Percentiles rank a stretch among this genome's conserved stretches.
Evolutionary conservation across 23 red algal species (phyloP).

Genomic region (Pyropia yezoensis): DNA sequence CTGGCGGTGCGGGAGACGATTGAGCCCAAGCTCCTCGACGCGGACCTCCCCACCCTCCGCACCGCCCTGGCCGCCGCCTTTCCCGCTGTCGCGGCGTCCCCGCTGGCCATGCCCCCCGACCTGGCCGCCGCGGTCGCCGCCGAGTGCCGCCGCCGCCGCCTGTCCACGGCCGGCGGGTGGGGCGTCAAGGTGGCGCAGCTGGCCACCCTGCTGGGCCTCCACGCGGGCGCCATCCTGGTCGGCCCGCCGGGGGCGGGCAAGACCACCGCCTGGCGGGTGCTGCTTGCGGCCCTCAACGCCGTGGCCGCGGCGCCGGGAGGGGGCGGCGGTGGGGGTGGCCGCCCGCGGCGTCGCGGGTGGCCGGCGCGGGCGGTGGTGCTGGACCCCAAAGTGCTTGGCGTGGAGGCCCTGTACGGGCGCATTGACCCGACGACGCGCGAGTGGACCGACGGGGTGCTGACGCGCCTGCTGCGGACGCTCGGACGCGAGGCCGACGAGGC

Average conservation of each 20-base stretch:
- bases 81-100: slow-evolving; percentile 2
- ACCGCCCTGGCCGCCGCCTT: slow-evolving; percentile 11
- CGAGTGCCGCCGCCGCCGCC: slow-evolving; percentile 7
- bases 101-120: slow-evolving; percentile 13
- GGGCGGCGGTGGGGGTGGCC: slow-evolving; percentile 29
- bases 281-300: slow-evolving; percentile 24
- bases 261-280: slow-evolving; percentile 37
- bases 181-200: slow-evolving; percentile 47
- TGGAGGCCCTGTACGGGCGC: slow-evolving; percentile 34
- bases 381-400: slow-evolving; percentile 46
- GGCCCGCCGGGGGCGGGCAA: slow-evolving; percentile 49
- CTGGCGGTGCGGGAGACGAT: slow-evolving; percentile 38
- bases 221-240: slow-evolving; percentile 39
- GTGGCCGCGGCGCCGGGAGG: neutral
- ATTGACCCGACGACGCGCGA: slow-evolving; percentile 55
- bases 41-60: slow-evolving; percentile 23
- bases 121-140: slow-evolving; percentile 5
- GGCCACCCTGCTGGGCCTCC: slow-evolving; percentile 24
- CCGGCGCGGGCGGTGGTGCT: slow-evolving; percentile 20
- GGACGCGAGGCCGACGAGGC: neutral
- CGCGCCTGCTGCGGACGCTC: slow-evolving; percentile 19
- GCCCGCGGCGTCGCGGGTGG: slow-evolving; percentile 2
- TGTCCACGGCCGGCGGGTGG: slow-evolving; percentile 6
- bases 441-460: slow-evolving; percentile 64
- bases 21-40: slow-evolving; percentile 37